Evolutionary conservation across 345 rosid species (phyloP).

Genomic region (Sisymbrium altissimum): DNA sequence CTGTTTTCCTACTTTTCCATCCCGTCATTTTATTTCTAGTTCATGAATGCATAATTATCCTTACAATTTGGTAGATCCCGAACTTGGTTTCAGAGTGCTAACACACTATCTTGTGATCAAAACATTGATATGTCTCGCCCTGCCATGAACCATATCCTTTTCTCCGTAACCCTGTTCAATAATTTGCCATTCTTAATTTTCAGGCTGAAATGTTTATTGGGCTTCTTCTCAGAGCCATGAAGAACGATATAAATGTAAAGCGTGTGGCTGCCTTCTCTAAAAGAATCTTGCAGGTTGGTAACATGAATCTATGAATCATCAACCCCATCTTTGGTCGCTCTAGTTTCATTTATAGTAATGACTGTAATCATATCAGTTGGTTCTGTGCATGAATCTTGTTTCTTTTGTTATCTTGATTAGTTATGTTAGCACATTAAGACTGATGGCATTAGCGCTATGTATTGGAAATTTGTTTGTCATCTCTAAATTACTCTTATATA

Average conservation of each 20-base stretch:
- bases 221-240: slow-evolving; percentile 89
- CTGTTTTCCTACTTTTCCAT: not conserved
- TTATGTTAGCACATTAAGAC: not conserved
- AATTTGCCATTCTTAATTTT: slow-evolving; percentile 4
- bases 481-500: slow-evolving; percentile 11
- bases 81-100: not conserved
- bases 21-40: not conserved
- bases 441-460: not conserved
- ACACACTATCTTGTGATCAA: not conserved
- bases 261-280: slow-evolving; percentile 87
- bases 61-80: not conserved
- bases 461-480: not conserved
- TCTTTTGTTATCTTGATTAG: not conserved
- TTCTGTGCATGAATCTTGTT: not conserved
- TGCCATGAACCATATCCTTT: not conserved
- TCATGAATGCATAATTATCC: not conserved
- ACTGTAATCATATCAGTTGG: not conserved
- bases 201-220: slow-evolving; percentile 97
- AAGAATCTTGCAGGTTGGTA: slow-evolving; percentile 82
- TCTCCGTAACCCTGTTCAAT: slow-evolving; percentile 2
- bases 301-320: not conserved
- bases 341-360: slow-evolving; percentile 9
- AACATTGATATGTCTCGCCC: too few species aligned
- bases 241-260: slow-evolving; percentile 77
- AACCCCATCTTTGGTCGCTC: not conserved